These are phyloP conservation scores for Solanum etuberosum DNA, from an alignment of 257 asterid genomes.

Conservation along the genomic window DNA sequence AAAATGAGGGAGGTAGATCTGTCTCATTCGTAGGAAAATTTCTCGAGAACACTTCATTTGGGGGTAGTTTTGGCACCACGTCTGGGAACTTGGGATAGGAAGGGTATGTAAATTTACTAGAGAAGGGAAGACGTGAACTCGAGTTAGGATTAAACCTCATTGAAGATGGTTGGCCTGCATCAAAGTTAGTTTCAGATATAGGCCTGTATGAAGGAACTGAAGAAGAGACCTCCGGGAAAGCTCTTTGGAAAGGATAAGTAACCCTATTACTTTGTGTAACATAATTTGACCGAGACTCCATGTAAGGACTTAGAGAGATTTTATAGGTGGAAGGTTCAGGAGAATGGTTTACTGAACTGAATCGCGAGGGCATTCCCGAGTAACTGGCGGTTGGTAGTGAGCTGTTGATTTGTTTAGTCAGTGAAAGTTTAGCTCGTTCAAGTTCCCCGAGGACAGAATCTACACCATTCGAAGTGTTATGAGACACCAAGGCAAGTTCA, in stretches of 20 bases:
- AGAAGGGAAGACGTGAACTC: conserved; percentile 10
- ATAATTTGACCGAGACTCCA: conserved; percentile 19
- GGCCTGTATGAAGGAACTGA: conserved; percentile 14
- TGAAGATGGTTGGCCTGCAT: conserved; percentile 17
- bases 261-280: conserved; percentile 4
- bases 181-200: conserved; percentile 14
- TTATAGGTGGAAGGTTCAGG: conserved; percentile 12
- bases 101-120: conserved; percentile 8
- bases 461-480: conserved; percentile 23
- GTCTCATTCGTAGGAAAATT: conserved; percentile 19
- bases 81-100: conserved; percentile 25
- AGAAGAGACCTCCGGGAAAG: conserved; percentile 10
- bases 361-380: conserved; percentile 1
- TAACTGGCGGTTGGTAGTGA: conserved; percentile 3
- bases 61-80: conserved; percentile 15
- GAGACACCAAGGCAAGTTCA: conserved; percentile 42
- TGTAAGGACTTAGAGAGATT: conserved; percentile 15
- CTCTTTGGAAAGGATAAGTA: conserved; percentile 6
- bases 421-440: conserved; percentile 49
- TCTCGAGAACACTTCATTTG: conserved; percentile 24
- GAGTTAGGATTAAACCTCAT: conserved; percentile 19
- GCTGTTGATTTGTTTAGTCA: conserved; percentile 32
- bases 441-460: conserved; percentile 60
- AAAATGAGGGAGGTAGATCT: conserved; percentile 31
- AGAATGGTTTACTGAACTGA: conserved; percentile 9